Evolutionary conservation across 345 rosid genomes (phyloP).

Genomic region (Chamaenerion angustifolium): DNA sequence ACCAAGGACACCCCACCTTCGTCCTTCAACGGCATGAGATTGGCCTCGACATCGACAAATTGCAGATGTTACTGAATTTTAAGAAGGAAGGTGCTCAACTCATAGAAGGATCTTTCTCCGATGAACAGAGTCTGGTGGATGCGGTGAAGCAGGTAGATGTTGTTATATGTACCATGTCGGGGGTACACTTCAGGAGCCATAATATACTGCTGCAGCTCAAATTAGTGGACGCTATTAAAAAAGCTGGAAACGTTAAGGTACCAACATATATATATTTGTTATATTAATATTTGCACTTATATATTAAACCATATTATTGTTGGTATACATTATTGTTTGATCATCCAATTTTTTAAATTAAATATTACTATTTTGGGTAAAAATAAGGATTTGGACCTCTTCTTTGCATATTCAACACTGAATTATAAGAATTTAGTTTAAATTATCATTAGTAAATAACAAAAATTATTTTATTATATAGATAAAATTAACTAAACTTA

Average conservation of each 20-base stretch:
- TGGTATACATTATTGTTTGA: too few species aligned
- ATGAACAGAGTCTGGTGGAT: constrained; percentile 27
- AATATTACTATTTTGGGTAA: too few species aligned
- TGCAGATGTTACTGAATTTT: constrained; percentile 33
- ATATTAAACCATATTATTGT: too few species aligned
- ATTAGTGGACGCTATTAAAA: constrained; percentile 52
- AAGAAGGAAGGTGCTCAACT: constrained; percentile 44
- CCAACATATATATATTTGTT: too few species aligned
- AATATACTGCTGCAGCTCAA: constrained; percentile 41
- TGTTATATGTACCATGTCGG: constrained; percentile 51
- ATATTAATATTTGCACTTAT: too few species aligned
- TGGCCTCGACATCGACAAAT: constrained; percentile 53
- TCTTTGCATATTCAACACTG: too few species aligned
- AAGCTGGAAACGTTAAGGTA: constrained; percentile 60
- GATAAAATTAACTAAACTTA: too few species aligned
- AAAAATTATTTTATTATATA: too few species aligned
- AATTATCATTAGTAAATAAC: too few species aligned
- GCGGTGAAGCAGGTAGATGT: constrained; percentile 47
- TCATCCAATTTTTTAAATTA: too few species aligned
- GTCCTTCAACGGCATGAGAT: constrained; percentile 43
- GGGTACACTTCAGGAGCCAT: constrained; percentile 45
- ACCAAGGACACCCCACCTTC: constrained; percentile 35
- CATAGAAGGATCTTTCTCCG: constrained; percentile 33
- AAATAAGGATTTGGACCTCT: too few species aligned
- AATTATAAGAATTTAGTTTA: too few species aligned